Evolutionary conservation across 2,329 filamentous ascomycete species (phyloP).

Genomic region (Monilinia fructicola): DNA sequence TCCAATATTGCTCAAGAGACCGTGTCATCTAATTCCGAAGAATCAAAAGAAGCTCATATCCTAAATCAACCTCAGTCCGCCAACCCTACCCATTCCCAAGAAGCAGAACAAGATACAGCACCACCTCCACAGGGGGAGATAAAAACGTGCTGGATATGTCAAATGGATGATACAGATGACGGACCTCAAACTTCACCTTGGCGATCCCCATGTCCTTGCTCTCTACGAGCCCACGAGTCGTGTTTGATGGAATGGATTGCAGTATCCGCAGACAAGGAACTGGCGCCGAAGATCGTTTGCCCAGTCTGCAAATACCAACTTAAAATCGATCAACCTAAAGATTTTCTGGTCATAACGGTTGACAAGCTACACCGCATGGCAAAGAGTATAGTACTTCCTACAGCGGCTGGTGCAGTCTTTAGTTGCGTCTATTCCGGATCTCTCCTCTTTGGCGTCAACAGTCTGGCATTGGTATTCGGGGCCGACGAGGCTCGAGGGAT

Average conservation of each 20-base stretch:
- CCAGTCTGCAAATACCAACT: conserved; percentile 89
- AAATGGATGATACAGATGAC: conserved; percentile 54
- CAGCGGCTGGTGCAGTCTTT: conserved; percentile 37
- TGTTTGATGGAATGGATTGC: conserved; percentile 91
- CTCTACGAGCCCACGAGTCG: conserved; percentile 83
- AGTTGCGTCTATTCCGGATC: conserved; percentile 52
- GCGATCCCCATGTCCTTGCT: conserved; percentile 88
- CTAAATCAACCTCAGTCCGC: conserved; percentile 15
- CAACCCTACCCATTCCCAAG: neutral
- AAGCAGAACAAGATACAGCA: neutral
- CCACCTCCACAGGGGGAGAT: conserved; percentile 26
- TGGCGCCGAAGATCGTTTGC: conserved; percentile 72
- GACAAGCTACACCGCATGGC: conserved; percentile 31
- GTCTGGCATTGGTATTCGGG: conserved; percentile 66
- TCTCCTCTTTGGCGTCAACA: conserved; percentile 59
- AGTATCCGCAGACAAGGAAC: conserved; percentile 58
- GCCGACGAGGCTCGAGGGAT: conserved; percentile 52
- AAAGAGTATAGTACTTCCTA: conserved; percentile 35
- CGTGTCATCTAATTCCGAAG: neutral
- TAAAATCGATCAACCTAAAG: conserved; percentile 70
- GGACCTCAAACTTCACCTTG: conserved; percentile 56
- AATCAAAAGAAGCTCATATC: conserved; percentile 1
- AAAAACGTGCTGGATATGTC: conserved; percentile 62
- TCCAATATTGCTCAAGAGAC: neutral
- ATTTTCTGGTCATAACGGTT: conserved; percentile 58